Evolutionary conservation across 179 eudicot species (phyloP).

Genomic region (Beta macrorhiza): DNA sequence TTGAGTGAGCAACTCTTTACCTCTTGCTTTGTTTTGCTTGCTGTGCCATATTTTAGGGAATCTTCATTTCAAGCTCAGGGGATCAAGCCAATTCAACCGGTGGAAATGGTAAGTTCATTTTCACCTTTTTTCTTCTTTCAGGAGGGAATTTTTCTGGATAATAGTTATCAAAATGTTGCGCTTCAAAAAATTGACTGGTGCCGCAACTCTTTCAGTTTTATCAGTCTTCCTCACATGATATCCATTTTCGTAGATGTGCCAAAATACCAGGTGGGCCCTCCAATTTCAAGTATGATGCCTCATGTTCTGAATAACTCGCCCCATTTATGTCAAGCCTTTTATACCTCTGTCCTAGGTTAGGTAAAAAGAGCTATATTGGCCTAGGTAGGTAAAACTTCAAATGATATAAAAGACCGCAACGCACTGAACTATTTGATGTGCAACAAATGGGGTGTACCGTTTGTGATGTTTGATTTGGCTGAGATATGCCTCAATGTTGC

Average conservation of each 20-base stretch:
- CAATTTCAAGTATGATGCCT: slow-evolving; percentile 1
- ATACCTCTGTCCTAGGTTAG: background rate
- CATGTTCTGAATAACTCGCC: background rate
- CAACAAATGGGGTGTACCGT: background rate
- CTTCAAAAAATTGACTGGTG: background rate
- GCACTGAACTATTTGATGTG: background rate
- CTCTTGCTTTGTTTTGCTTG: background rate
- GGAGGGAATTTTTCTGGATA: background rate
- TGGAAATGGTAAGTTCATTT: slow-evolving; percentile 71
- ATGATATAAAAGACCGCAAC: background rate
- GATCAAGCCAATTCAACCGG: slow-evolving; percentile 79
- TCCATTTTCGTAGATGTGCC: slow-evolving; percentile 9
- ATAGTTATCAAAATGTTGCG: background rate
- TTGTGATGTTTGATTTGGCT: background rate
- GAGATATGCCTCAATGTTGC: background rate
- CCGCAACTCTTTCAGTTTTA: slow-evolving; percentile 12
- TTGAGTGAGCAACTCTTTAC: background rate
- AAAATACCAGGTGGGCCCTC: slow-evolving; percentile 1
- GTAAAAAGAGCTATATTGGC: background rate
- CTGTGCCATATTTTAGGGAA: slow-evolving; percentile 53
- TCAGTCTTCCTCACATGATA: slow-evolving; percentile 7
- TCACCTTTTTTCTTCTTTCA: background rate
- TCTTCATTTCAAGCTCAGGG: slow-evolving; percentile 87
- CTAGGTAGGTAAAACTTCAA: background rate
- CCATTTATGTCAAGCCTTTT: background rate